Evolutionary conservation across 352 stramenopile genomes (phyloP).

Genomic region (Phytophthora pini): DNA sequence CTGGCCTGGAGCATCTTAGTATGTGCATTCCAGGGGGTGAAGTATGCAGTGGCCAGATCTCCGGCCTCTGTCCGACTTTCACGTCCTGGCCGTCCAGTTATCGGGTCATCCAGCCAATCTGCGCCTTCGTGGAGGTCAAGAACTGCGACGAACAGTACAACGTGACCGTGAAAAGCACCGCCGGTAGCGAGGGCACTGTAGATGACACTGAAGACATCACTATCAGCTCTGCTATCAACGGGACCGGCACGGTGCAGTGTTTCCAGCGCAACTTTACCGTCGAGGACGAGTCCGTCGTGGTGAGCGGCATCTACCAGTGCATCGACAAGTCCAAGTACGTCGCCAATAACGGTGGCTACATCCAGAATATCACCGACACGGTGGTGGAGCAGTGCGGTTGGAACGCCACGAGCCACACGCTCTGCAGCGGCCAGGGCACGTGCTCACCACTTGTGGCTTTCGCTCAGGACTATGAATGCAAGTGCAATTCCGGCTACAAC

Average conservation of each 20-base stretch:
- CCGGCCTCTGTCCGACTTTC: constrained; percentile 76
- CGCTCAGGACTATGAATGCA: constrained; percentile 72
- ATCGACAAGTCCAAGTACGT: constrained; percentile 74
- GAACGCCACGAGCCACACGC: constrained; percentile 45
- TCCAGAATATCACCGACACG: constrained; percentile 68
- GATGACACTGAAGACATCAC: constrained; percentile 24
- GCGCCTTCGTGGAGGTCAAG: constrained; percentile 61
- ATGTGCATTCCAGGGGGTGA: constrained; percentile 67
- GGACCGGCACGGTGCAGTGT: constrained; percentile 65
- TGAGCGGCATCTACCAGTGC: constrained; percentile 84
- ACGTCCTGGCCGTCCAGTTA: constrained; percentile 75
- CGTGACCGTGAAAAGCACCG: constrained; percentile 39
- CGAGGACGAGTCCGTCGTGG: constrained; percentile 44
- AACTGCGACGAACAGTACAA: constrained; percentile 71
- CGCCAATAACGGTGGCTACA: constrained; percentile 55
- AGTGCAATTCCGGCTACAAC: constrained; percentile 80
- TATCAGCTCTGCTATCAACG: constrained; percentile 24
- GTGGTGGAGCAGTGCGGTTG: constrained; percentile 62
- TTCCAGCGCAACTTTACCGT: constrained; percentile 71
- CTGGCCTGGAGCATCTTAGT: constrained; percentile 62
- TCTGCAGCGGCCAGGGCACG: constrained; percentile 78
- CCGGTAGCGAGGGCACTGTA: constrained; percentile 34
- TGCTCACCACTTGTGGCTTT: constrained; percentile 66
- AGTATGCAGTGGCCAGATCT: constrained; percentile 69
- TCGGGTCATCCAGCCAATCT: constrained; percentile 73